These are phyloP conservation scores for Sporothrix protearum DNA, from an alignment of 2,329 filamentous ascomycete species.

Conservation along the genomic window DNA sequence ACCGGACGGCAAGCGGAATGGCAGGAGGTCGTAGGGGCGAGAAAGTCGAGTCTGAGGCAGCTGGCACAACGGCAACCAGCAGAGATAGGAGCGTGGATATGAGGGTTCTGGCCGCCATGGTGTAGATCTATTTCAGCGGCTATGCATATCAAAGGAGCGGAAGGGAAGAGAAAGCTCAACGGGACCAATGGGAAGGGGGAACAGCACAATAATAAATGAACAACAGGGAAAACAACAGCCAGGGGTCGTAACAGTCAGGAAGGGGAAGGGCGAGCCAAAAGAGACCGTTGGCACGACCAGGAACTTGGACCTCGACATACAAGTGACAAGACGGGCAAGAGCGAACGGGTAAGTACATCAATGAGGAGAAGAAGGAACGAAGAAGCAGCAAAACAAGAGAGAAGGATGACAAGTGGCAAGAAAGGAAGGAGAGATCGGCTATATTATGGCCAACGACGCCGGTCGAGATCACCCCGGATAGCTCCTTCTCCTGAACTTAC, in stretches of 20 bases:
- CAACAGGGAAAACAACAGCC: background rate
- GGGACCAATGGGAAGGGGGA: background rate
- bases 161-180: background rate
- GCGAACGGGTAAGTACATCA: background rate
- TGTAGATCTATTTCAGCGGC: conserved; percentile 5
- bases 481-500: background rate
- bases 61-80: background rate
- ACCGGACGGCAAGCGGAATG: conserved; percentile 65
- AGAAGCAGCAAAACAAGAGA: background rate
- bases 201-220: background rate
- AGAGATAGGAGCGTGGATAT: conserved; percentile 7
- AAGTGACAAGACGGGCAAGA: background rate
- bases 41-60: conserved; percentile 30
- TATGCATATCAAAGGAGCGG: background rate
- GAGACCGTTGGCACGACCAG: background rate
- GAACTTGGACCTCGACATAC: background rate
- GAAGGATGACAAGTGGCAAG: background rate
- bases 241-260: background rate
- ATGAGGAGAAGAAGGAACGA: background rate
- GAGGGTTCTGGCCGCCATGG: conserved; percentile 12
- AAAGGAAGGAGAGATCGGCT: conserved; percentile 13
- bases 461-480: background rate
- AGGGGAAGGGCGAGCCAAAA: background rate
- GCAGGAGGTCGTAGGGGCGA: conserved; percentile 36
- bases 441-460: background rate